A percentile compares a stretch with the other conserved stretches of the same genome.
Conservation (phyloP, 352 stramenopile species). For the Phytophthora pini region DNA sequence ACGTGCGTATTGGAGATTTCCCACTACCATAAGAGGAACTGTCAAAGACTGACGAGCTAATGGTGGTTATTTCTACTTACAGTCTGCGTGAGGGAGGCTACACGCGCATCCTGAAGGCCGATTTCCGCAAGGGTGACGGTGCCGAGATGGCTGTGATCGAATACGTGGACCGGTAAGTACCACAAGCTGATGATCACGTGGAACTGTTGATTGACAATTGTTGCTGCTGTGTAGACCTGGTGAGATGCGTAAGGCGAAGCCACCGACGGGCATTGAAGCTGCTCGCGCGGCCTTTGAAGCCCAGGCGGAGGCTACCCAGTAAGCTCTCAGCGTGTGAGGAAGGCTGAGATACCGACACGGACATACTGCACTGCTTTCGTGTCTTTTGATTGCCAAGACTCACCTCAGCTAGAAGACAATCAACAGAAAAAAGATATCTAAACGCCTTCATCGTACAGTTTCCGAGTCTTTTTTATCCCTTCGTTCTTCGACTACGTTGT, state of each 20-base stretch:
- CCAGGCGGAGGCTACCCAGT: constrained; percentile 29
- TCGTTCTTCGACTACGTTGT: constrained; percentile 5
- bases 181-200: too few species aligned
- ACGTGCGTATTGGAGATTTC: constrained; percentile 53
- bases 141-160: constrained; percentile 98
- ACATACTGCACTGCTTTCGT: constrained; percentile 1
- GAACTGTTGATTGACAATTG: background rate
- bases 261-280: constrained; percentile 62
- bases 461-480: constrained; percentile 17
- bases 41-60: constrained; percentile 13
- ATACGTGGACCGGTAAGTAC: constrained; percentile 94
- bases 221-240: constrained; percentile 54
- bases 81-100: constrained; percentile 92
- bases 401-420: constrained; percentile 23
- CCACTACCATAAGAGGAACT: background rate
- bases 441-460: constrained; percentile 26
- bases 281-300: constrained; percentile 55
- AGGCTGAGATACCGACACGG: constrained; percentile 15
- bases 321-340: constrained; percentile 17
- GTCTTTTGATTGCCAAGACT: constrained; percentile 27
- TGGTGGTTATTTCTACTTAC: constrained; percentile 1
- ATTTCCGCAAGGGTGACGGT: constrained; percentile 93
- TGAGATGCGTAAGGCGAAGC: constrained; percentile 87
- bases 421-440: constrained; percentile 42
- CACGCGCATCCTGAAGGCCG: constrained; percentile 96